Percentiles rank a stretch among this genome's conserved stretches.
Evolutionary conservation across 495 filamentous ascomycete species (phyloP).

Genomic region (Acidomyces sp.): DNA sequence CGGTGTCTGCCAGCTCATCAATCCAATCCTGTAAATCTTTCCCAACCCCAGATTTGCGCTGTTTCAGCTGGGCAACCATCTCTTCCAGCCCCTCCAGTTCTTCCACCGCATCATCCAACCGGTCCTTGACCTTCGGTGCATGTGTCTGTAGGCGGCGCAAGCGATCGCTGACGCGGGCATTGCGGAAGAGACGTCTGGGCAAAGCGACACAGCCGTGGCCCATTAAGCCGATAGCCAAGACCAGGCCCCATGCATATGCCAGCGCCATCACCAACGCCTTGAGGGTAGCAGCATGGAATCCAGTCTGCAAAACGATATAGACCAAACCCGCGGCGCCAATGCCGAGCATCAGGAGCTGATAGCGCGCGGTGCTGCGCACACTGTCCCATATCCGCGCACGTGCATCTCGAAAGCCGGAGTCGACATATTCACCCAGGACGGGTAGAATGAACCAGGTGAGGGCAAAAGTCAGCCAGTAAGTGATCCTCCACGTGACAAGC

Average conservation of each 20-base stretch:
- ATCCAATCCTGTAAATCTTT: slow-evolving; percentile 85
- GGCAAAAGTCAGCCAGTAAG: slow-evolving; percentile 92
- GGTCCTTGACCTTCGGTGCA: slow-evolving; percentile 74
- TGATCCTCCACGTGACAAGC: slow-evolving; percentile 77
- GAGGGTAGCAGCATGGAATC: slow-evolving; percentile 48
- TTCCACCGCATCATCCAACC: slow-evolving; percentile 70
- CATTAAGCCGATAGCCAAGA: slow-evolving; percentile 91
- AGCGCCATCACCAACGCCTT: slow-evolving; percentile 83
- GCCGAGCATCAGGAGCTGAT: slow-evolving; percentile 66
- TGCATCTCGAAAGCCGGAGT: slow-evolving; percentile 81
- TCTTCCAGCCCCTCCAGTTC: slow-evolving; percentile 68
- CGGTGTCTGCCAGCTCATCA: slow-evolving; percentile 69
- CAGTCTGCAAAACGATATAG: slow-evolving; percentile 71
- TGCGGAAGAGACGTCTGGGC: slow-evolving; percentile 63
- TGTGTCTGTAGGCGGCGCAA: slow-evolving; percentile 61
- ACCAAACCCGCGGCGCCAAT: slow-evolving; percentile 58
- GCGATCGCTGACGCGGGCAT: slow-evolving; percentile 56
- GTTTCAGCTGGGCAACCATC: slow-evolving; percentile 62
- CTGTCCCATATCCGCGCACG: slow-evolving; percentile 70
- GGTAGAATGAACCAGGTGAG: slow-evolving; percentile 94
- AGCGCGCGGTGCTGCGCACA: slow-evolving; percentile 70
- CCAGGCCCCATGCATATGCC: slow-evolving; percentile 83
- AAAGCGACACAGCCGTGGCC: slow-evolving; percentile 90
- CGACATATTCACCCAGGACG: slow-evolving; percentile 80
- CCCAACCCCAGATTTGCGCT: slow-evolving; percentile 72